Conservation (phyloP, 768 basidiomycete genomes). For the Tricholoma sp. region DNA sequence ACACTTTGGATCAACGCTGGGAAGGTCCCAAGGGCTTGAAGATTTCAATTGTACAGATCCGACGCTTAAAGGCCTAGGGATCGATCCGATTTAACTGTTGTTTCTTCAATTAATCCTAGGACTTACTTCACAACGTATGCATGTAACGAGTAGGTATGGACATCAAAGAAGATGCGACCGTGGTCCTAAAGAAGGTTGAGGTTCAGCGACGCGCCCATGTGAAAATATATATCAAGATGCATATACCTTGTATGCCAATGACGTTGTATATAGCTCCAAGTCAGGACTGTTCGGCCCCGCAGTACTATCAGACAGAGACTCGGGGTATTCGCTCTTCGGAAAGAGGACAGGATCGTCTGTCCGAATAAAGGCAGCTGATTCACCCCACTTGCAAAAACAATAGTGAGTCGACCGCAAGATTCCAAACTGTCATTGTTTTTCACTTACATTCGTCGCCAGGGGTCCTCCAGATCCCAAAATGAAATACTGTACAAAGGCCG, state of each 20-base stretch:
- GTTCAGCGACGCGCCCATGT: too few relatives aligned
- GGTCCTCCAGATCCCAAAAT: conserved; percentile 39
- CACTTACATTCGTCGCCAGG: conserved; percentile 47
- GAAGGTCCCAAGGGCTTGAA: conserved; percentile 30
- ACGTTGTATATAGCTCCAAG: conserved; percentile 21
- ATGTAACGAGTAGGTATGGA: conserved; percentile 35
- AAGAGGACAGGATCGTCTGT: conserved; percentile 43
- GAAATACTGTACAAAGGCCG: conserved; percentile 37
- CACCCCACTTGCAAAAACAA: conserved; percentile 29
- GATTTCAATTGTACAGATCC: conserved; percentile 34
- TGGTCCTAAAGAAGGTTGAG: conserved; percentile 24
- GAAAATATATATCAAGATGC: too few relatives aligned
- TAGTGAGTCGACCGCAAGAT: background rate
- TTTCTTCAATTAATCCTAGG: conserved; percentile 7
- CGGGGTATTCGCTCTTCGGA: conserved; percentile 27
- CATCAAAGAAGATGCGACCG: conserved; percentile 29
- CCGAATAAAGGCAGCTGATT: conserved; percentile 51
- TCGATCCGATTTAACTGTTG: too few relatives aligned
- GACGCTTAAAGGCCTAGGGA: conserved; percentile 29
- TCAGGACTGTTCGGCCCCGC: conserved; percentile 37
- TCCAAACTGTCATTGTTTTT: background rate
- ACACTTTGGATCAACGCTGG: conserved; percentile 35
- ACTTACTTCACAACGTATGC: conserved; percentile 31
- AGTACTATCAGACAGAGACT: conserved; percentile 31
- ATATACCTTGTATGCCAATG: too few relatives aligned